Conservation (phyloP, 2,329 filamentous ascomycete genomes). For the Zasmidium cellare region DNA sequence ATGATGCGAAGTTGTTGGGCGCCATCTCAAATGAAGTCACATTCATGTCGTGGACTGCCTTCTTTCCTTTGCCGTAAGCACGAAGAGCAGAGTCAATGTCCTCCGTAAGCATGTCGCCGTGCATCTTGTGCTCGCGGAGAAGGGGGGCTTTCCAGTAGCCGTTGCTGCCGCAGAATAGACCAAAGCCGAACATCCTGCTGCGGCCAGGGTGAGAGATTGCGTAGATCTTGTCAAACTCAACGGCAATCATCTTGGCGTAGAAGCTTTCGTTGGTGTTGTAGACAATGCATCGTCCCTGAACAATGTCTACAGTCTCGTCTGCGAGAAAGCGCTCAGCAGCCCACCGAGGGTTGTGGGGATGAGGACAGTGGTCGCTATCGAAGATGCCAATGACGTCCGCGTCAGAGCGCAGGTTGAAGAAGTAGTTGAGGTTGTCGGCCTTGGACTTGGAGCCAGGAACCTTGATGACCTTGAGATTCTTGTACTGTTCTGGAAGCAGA, state of each 20-base stretch:
- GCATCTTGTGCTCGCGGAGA: constrained; percentile 50
- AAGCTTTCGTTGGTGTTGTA: constrained; percentile 49
- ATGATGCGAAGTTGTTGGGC: constrained; percentile 44
- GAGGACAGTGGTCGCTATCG: constrained; percentile 53
- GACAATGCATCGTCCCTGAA: constrained; percentile 52
- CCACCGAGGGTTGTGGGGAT: constrained; percentile 51
- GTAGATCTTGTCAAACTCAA: constrained; percentile 56
- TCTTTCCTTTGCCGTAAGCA: constrained; percentile 45
- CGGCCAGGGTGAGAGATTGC: constrained; percentile 52
- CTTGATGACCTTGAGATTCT: constrained; percentile 48
- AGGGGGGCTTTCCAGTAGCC: constrained; percentile 51
- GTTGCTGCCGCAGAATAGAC: constrained; percentile 52
- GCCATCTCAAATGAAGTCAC: constrained; percentile 52
- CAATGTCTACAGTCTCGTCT: constrained; percentile 46
- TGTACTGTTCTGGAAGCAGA: constrained; percentile 38
- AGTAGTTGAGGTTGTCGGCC: constrained; percentile 53
- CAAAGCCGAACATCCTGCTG: constrained; percentile 49
- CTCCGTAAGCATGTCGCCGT: constrained; percentile 52
- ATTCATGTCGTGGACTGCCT: constrained; percentile 51
- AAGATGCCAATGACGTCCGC: constrained; percentile 51
- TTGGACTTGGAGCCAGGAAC: constrained; percentile 52
- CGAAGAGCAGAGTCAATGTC: constrained; percentile 53
- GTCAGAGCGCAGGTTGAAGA: constrained; percentile 45
- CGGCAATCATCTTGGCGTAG: constrained; percentile 49
- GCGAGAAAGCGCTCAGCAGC: constrained; percentile 49